Base-by-base conservation (phyloP, 352 stramenopile species). In the Aphanomyces stellatus region DNA sequence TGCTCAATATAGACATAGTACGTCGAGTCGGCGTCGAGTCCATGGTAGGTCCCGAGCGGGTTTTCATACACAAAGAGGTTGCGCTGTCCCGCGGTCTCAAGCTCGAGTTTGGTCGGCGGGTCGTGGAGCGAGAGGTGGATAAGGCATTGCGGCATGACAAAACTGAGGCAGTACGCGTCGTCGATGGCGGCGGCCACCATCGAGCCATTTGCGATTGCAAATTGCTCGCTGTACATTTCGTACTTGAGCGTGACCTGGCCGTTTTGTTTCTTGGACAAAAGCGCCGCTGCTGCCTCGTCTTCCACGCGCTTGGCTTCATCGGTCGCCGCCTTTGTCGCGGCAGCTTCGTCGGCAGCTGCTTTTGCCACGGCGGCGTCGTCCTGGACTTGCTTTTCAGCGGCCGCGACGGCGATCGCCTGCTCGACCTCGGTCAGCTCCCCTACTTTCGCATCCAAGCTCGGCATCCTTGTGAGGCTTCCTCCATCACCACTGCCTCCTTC, bases 1-100 rank as follows among this genome's bases (percentile, higher is more conserved):
- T 94, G 78, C 53, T 93, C 81, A 22, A 95, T 81, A 30, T 95
- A 86, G 19, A 94, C 80, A 56, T 84, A 95, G 56, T 96, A 96
- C 25, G 72, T 88, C 17, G 72, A 51, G 49, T 80, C 83, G 42
- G 80, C 82, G 31, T 85, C 72, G 19, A 95, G 78, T 17, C 76
- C 76, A 19, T 85, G 76, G 43, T 88, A 96, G 37, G 79, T 87
- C 22, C 85, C 84, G 0, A 69, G 67, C 7, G 88, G 88, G 19
- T 91, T 76, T 76, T 96, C 88, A 30, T 13, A 66, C 31, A 88
- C 68, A 25, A 89, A 75, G 25, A 82, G 79, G 37, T 90, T 79
- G 0, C 78, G 53, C 11, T 82, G 76, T 22, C n/a, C 5, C 1
- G 30, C 64, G 30, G 84, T 77, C 40, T 90, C 76, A 0, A 78